phyloP scores from a whole-genome alignment of 306 rosid genomes.

The Cyclanthera cordifolia region DNA sequence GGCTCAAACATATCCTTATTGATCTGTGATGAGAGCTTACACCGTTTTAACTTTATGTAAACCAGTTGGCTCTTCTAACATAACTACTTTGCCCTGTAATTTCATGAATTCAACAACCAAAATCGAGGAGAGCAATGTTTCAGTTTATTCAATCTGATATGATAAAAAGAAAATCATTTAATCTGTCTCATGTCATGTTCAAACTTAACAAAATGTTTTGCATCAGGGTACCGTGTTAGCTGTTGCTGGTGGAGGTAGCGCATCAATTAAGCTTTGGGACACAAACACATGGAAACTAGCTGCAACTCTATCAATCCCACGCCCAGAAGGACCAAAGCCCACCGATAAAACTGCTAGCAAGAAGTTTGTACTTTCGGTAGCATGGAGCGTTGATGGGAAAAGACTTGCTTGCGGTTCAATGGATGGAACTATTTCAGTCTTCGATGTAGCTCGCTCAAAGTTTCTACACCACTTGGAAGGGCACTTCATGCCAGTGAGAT shows the following conservation, averaged over 20 bases:
- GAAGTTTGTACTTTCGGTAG: constrained; percentile 86
- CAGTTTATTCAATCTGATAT: neutral
- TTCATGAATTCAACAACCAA: neutral
- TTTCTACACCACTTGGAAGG: constrained; percentile 92
- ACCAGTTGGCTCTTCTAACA: neutral
- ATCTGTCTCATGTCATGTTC: neutral
- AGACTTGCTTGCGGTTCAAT: constrained; percentile 86
- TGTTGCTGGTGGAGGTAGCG: constrained; percentile 98
- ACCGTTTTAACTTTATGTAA: neutral
- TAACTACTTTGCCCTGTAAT: neutral
- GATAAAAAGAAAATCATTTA: neutral
- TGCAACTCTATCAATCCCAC: constrained; percentile 75
- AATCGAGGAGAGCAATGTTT: neutral
- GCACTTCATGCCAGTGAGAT: constrained; percentile 86
- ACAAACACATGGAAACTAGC: constrained; percentile 64
- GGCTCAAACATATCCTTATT: no score
- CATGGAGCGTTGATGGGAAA: constrained; percentile 88
- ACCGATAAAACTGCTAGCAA: constrained; percentile 75
- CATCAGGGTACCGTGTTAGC: constrained; percentile 81
- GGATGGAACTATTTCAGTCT: constrained; percentile 94
- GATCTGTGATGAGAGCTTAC: neutral
- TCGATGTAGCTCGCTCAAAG: constrained; percentile 62
- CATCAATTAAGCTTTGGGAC: constrained; percentile 92
- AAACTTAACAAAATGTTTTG: neutral
- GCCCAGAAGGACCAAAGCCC: constrained; percentile 78